These are phyloP conservation scores for Aspergillus panamensis DNA, from an alignment of 495 filamentous ascomycete species.

Conservation along the genomic window DNA sequence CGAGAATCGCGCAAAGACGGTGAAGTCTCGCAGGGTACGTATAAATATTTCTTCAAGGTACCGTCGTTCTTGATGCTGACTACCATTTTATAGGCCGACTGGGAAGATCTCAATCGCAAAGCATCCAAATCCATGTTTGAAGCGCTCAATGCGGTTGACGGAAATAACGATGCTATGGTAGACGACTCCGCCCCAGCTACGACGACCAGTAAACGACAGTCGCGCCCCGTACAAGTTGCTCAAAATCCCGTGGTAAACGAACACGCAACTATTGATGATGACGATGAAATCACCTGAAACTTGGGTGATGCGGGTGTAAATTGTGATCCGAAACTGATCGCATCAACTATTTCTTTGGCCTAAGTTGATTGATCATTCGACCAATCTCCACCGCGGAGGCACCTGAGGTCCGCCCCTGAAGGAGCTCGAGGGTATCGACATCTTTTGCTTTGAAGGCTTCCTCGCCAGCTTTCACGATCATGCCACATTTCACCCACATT, in stretches of 20 bases:
- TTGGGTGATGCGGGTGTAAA: conserved; percentile 6
- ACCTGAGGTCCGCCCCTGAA: conserved; percentile 56
- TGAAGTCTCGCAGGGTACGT: conserved; percentile 45
- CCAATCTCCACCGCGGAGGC: conserved; percentile 55
- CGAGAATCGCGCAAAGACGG: conserved; percentile 53
- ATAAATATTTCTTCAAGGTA: neutral
- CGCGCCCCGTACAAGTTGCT: conserved; percentile 12
- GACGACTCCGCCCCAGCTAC: conserved; percentile 28
- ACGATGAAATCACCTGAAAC: conserved; percentile 46
- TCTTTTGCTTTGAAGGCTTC: conserved; percentile 85
- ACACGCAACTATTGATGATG: conserved; percentile 31
- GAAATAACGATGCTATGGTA: conserved; percentile 34
- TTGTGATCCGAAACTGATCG: conserved; percentile 13
- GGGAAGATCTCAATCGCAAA: conserved; percentile 44
- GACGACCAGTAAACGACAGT: conserved; percentile 18
- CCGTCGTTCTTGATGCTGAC: neutral
- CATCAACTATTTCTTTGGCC: conserved; percentile 42
- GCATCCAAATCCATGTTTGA: conserved; percentile 24
- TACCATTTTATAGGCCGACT: conserved; percentile 31
- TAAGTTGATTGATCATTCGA: conserved; percentile 56
- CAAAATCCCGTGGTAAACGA: conserved; percentile 22
- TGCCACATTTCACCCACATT: conserved; percentile 96
- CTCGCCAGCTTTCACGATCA: conserved; percentile 85
- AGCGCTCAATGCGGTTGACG: conserved; percentile 27
- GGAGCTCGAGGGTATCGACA: conserved; percentile 58